Percentiles rank a stretch among this genome's conserved stretches.
These are phyloP conservation scores for Xylariaceae sp. DNA, from an alignment of 2,329 filamentous ascomycete species.

Conservation along the genomic window DNA sequence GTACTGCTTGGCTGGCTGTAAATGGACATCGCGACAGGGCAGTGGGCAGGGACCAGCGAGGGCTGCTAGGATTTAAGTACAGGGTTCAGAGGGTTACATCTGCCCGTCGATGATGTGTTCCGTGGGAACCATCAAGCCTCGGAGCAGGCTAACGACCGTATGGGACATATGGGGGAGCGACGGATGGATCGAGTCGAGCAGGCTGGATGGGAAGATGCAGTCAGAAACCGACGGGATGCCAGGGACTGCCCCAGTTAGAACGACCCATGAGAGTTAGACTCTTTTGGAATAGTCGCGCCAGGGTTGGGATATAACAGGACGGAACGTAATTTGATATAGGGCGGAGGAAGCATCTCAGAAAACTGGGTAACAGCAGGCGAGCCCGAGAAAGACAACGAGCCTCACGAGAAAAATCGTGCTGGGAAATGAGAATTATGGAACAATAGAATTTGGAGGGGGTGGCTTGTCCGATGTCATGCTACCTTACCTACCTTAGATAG, in stretches of 20 bases:
- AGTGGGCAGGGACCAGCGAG: slow-evolving; percentile 36
- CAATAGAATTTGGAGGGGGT: slow-evolving; percentile 41
- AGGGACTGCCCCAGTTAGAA: slow-evolving; percentile 40
- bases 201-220: slow-evolving; percentile 38
- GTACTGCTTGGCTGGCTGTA: slow-evolving; percentile 46
- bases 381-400: slow-evolving; percentile 27
- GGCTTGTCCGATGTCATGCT: slow-evolving; percentile 46
- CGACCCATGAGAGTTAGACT: slow-evolving; percentile 37
- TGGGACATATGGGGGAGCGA: slow-evolving; percentile 40
- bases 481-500: slow-evolving; percentile 18
- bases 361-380: slow-evolving; percentile 22
- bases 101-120: slow-evolving; percentile 50
- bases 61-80: slow-evolving; percentile 46
- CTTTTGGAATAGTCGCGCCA: slow-evolving; percentile 40
- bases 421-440: slow-evolving; percentile 13
- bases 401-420: slow-evolving; percentile 27
- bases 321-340: slow-evolving; percentile 40
- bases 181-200: slow-evolving; percentile 30
- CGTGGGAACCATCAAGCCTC: slow-evolving; percentile 39
- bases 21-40: slow-evolving; percentile 41
- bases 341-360: slow-evolving; percentile 32
- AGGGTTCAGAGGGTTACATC: slow-evolving; percentile 48
- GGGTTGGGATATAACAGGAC: slow-evolving; percentile 42
- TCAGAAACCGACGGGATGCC: slow-evolving; percentile 40
- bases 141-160: slow-evolving; percentile 40